These are phyloP conservation scores for Euphorbia lathyris DNA, from an alignment of 345 rosid genomes.

Conservation along the genomic window DNA sequence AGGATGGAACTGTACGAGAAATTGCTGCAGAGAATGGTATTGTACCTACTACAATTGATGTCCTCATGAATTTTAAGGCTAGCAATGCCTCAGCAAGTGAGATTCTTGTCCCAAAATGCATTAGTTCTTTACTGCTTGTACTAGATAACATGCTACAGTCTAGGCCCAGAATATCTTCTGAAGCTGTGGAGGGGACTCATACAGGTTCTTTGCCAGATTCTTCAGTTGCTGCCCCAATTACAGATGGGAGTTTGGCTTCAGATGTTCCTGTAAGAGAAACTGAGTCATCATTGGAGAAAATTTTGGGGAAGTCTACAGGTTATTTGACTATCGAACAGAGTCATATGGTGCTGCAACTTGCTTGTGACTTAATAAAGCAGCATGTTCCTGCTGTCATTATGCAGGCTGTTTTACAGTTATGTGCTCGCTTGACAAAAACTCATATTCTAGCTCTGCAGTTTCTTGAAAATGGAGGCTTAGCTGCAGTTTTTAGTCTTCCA, in stretches of 20 bases:
- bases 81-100: conserved; percentile 49
- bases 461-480: conserved; percentile 81
- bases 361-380: conserved; percentile 72
- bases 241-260: conserved; percentile 37
- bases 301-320: conserved; percentile 81
- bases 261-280: conserved; percentile 53
- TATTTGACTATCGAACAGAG: conserved; percentile 73
- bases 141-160: conserved; percentile 80
- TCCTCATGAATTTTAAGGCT: conserved; percentile 60
- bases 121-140: conserved; percentile 79
- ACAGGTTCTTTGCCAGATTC: conserved; percentile 47
- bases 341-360: conserved; percentile 57
- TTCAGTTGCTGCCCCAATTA: conserved; percentile 31
- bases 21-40: conserved; percentile 78
- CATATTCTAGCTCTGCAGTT: conserved; percentile 73
- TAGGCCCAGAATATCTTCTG: conserved; percentile 53
- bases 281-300: conserved; percentile 44
- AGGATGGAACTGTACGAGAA: conserved; percentile 73
- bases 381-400: conserved; percentile 82
- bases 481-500: conserved; percentile 77
- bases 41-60: conserved; percentile 55
- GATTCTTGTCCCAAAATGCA: conserved; percentile 68
- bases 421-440: conserved; percentile 89
- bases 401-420: conserved; percentile 96
- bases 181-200: conserved; percentile 43